Evolutionary conservation across 2,329 filamentous ascomycete genomes (phyloP), one percentile per base, ranked within the genome.

Genomic region (Curvularia sp.): DNA sequence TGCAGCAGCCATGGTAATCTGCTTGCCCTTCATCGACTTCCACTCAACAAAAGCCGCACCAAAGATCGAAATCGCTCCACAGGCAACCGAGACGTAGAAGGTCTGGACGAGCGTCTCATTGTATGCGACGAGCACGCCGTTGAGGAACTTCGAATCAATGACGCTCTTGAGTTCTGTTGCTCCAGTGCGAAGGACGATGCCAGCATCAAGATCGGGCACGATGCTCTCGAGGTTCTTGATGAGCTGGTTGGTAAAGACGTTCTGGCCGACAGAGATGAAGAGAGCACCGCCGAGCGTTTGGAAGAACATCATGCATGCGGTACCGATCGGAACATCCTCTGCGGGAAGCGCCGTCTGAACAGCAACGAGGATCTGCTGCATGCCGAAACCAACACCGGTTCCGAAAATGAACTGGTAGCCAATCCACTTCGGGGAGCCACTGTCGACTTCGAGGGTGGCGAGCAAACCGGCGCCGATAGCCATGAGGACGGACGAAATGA

Each of bases 1-100:
- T 26, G 73, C 73, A 39, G 71, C 73, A 42, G 61, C 66, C 74
- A 75, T 75, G 63, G 77, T 72, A 49, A 81, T 75, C 64, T 80
- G 77, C 70, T 79, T 79, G 67, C 85, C 86, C 80, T 90, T 90
- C 68, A 91, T 86, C 63, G 80, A 87, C 72, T 81, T 84, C 87
- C 87, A 91, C 77, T 90, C 84, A 64, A 90, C 83, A 6, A 79
- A 76, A 0, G 81, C 66, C 0, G 83, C 80, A 0, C 85, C 88
- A 7, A 88, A 38, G 13, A 89, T 79, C 4, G 81, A 83, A 8
- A 88, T 55, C 7, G 79, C 79, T 0, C 82, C 80, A 68, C 88
- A 77, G 1, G 84, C 82, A 7, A 88, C 77, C 1, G 81, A 83
- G 8, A 90, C 84, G 60, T 85, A 84, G 69, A 89, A 91, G 0